Percentiles rank a stretch among this genome's conserved stretches.
phyloP scores from a whole-genome alignment of 2,329 filamentous ascomycete genomes.

The Aspergillus transmontanensis region DNA sequence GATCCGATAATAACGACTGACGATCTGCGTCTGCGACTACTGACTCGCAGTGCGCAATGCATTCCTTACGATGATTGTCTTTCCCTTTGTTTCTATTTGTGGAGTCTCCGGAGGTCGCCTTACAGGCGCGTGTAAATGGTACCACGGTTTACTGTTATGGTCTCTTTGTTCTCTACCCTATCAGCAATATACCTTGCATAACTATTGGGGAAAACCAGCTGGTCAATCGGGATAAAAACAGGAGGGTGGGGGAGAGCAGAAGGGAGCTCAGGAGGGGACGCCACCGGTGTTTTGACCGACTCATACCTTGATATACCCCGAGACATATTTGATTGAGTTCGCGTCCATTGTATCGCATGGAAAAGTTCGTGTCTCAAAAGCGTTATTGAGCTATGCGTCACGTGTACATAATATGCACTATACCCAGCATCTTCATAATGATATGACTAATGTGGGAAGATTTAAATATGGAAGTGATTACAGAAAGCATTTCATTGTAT shows the following conservation, averaged over 20 bases:
- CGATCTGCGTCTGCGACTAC: conserved; percentile 35
- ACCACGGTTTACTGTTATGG: conserved; percentile 14
- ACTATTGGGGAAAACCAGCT: neutral
- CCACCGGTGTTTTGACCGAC: neutral
- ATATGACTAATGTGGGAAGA: conserved; percentile 9
- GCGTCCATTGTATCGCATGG: conserved; percentile 17
- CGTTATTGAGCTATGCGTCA: conserved; percentile 15
- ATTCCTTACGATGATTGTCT: conserved; percentile 31
- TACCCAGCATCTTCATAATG: conserved; percentile 13
- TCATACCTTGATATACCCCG: conserved; percentile 11
- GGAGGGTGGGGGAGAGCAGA: conserved; percentile 4
- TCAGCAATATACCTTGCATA: conserved; percentile 16
- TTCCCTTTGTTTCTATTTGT: conserved; percentile 17
- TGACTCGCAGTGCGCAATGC: conserved; percentile 35
- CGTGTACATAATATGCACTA: conserved; percentile 23
- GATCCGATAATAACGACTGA: conserved; percentile 32
- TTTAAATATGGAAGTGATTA: neutral
- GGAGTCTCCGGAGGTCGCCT: conserved; percentile 9
- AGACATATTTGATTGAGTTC: conserved; percentile 8
- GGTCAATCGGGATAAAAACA: conserved; percentile 6
- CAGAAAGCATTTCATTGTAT: neutral
- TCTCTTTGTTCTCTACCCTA: conserved; percentile 4
- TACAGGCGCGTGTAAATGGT: conserved; percentile 16
- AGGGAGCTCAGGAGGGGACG: neutral
- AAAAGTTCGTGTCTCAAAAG: conserved; percentile 16